These are phyloP conservation scores for Porcisia deanei DNA, from an alignment of 208 protist genomes.

Conservation along the genomic window DNA sequence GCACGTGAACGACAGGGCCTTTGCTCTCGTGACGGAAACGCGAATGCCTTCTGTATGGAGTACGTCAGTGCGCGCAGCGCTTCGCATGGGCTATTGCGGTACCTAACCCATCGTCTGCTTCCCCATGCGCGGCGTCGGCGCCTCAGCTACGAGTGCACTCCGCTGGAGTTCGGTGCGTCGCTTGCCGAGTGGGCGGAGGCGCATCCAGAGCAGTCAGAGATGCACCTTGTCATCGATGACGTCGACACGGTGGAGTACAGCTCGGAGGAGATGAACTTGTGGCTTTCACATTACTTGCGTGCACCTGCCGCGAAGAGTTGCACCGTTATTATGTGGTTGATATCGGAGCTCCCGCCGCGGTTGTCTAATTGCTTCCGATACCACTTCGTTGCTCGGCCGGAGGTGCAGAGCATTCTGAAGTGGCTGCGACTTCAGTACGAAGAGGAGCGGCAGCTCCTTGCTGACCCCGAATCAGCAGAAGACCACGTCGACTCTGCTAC, in stretches of 20 bases:
- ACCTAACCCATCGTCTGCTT: slow-evolving; percentile 28
- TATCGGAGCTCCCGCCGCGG: slow-evolving; percentile 69
- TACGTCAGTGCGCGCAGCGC: slow-evolving; percentile 47
- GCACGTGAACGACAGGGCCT: slow-evolving; percentile 39
- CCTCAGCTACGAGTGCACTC: slow-evolving; percentile 43
- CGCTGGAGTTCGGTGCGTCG: slow-evolving; percentile 53
- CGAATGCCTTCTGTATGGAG: slow-evolving; percentile 39
- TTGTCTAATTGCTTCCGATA: slow-evolving; percentile 76
- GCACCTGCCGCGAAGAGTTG: slow-evolving; percentile 13
- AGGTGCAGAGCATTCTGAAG: slow-evolving; percentile 30
- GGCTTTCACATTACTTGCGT: slow-evolving; percentile 53
- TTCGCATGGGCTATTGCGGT: slow-evolving; percentile 30
- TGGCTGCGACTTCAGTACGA: slow-evolving; percentile 51
- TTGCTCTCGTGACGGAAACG: slow-evolving; percentile 9
- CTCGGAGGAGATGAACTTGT: slow-evolving; percentile 39
- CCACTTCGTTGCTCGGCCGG: slow-evolving; percentile 65
- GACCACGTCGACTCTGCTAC: neutral
- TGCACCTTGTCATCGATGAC: slow-evolving; percentile 88
- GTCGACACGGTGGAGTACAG: slow-evolving; percentile 63
- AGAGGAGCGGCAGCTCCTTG: slow-evolving; percentile 3
- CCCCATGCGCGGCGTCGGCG: slow-evolving; percentile 24
- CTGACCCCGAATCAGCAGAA: neutral
- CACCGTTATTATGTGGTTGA: slow-evolving; percentile 63
- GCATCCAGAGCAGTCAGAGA: slow-evolving; percentile 52
- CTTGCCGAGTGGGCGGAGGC: slow-evolving; percentile 55